Conservation (phyloP, 371 early-diverging fungal species). For the Globomyces sp. region DNA sequence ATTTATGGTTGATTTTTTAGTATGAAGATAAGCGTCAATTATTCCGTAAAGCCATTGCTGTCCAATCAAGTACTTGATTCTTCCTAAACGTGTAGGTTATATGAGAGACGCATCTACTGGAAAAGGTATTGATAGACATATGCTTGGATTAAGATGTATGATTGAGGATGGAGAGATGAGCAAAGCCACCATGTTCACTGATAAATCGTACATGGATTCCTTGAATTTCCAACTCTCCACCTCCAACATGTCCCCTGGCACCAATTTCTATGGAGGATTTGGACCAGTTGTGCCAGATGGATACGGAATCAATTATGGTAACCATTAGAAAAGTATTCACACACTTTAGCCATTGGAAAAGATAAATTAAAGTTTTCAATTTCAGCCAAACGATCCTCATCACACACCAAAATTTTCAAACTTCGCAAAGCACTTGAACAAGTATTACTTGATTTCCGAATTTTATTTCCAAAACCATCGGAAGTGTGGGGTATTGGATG, state of each 20-base stretch:
- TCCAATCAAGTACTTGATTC: conserved; percentile 46
- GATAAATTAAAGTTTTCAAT: conserved; percentile 77
- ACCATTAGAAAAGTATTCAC: too few relatives aligned
- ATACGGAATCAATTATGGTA: conserved; percentile 77
- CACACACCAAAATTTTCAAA: conserved; percentile 27
- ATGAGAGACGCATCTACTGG: conserved; percentile 67
- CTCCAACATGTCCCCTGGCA: conserved; percentile 75
- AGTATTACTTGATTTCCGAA: conserved; percentile 38
- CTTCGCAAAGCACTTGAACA: conserved; percentile 34
- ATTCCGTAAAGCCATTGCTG: conserved; percentile 49
- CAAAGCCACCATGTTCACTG: conserved; percentile 60
- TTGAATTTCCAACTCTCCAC: conserved; percentile 68
- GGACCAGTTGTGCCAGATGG: conserved; percentile 76
- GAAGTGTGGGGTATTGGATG: conserved; percentile 52
- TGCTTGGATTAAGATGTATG: conserved; percentile 68
- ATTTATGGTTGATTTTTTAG: conserved; percentile 29
- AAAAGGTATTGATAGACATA: conserved; percentile 78
- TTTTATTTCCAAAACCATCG: conserved; percentile 29
- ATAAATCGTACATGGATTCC: conserved; percentile 61
- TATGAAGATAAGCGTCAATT: conserved; percentile 54
- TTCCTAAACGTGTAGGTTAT: conserved; percentile 27
- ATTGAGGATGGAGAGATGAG: conserved; percentile 53
- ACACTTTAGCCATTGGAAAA: conserved; percentile 60
- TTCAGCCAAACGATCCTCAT: conserved; percentile 40
- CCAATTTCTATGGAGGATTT: conserved; percentile 72